These are phyloP conservation scores for Penicillium sp. DNA, from an alignment of 2,329 filamentous ascomycete genomes.

Conservation along the genomic window DNA sequence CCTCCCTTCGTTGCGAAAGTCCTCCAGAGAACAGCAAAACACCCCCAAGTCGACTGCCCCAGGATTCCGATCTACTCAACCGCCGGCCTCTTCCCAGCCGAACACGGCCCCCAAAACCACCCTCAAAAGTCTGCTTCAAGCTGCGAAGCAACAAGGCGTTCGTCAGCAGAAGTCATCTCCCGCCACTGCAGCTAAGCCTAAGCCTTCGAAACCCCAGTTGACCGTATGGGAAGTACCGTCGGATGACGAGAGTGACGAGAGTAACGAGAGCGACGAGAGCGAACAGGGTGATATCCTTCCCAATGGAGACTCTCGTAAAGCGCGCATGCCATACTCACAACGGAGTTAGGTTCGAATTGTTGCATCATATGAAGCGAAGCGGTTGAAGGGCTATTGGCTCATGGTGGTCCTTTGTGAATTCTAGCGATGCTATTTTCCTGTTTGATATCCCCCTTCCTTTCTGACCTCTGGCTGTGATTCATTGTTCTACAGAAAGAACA, in stretches of 20 bases:
- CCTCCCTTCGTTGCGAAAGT: not conserved
- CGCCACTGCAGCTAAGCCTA: not conserved
- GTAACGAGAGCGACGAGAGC: not conserved
- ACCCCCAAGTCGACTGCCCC: not conserved
- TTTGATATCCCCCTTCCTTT: not conserved
- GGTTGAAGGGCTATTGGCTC: not conserved
- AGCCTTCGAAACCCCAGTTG: not conserved
- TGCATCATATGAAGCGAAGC: not conserved
- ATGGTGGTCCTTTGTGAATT: not conserved
- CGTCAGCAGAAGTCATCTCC: not conserved
- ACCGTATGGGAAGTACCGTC: slow-evolving; percentile 1
- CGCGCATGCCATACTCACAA: not conserved
- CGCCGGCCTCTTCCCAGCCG: not conserved
- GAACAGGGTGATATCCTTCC: slow-evolving; percentile 1
- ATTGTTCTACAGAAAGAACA: not conserved
- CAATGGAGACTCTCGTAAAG: not conserved
- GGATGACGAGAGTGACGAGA: not conserved
- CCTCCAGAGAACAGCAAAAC: not conserved
- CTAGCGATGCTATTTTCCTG: not conserved
- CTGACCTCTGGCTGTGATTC: not conserved
- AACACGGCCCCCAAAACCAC: not conserved
- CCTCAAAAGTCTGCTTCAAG: not conserved
- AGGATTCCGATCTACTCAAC: not conserved
- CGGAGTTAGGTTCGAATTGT: not conserved
- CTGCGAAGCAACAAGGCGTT: not conserved